phyloP scores from a whole-genome alignment of 805 yeast species.

The Yamadazyma ubonensis region DNA sequence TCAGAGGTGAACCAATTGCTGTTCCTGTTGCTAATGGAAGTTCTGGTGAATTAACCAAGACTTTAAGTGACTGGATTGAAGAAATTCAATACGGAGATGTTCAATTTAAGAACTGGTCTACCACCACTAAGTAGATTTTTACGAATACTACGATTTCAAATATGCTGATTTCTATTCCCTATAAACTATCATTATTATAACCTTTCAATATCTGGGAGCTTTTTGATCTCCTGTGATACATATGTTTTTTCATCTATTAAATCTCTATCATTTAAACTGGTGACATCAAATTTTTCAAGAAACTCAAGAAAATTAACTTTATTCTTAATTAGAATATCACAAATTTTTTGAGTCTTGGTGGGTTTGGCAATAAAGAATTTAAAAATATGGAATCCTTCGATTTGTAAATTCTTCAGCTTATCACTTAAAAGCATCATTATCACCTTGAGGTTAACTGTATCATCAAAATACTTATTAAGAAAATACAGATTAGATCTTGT shows the following conservation, averaged over 20 bases:
- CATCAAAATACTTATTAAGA: slow-evolving; percentile 75
- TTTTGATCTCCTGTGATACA: slow-evolving; percentile 70
- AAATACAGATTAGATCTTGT: slow-evolving; percentile 68
- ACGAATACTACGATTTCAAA: slow-evolving; percentile 25
- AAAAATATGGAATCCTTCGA: slow-evolving; percentile 90
- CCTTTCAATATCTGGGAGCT: slow-evolving; percentile 59
- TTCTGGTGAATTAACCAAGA: slow-evolving; percentile 77
- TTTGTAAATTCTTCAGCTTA: slow-evolving; percentile 82
- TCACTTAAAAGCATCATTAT: slow-evolving; percentile 86
- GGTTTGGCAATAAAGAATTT: slow-evolving; percentile 98
- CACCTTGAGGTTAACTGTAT: slow-evolving; percentile 78
- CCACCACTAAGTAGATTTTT: slow-evolving; percentile 16
- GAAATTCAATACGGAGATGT: slow-evolving; percentile 87
- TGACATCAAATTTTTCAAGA: slow-evolving; percentile 62
- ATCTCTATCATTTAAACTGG: slow-evolving; percentile 60
- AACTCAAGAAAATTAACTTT: slow-evolving; percentile 72
- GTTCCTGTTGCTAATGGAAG: slow-evolving; percentile 81
- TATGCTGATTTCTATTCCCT: not conserved
- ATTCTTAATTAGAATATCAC: slow-evolving; percentile 81
- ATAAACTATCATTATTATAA: slow-evolving; percentile 12
- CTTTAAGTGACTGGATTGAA: slow-evolving; percentile 81
- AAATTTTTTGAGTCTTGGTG: slow-evolving; percentile 72
- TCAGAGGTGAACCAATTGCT: slow-evolving; percentile 64
- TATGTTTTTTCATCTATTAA: slow-evolving; percentile 80
- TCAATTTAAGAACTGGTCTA: slow-evolving; percentile 57